Base-by-base conservation (phyloP, 176 grass and related monocot species). In the Juncus inflexus region DNA sequence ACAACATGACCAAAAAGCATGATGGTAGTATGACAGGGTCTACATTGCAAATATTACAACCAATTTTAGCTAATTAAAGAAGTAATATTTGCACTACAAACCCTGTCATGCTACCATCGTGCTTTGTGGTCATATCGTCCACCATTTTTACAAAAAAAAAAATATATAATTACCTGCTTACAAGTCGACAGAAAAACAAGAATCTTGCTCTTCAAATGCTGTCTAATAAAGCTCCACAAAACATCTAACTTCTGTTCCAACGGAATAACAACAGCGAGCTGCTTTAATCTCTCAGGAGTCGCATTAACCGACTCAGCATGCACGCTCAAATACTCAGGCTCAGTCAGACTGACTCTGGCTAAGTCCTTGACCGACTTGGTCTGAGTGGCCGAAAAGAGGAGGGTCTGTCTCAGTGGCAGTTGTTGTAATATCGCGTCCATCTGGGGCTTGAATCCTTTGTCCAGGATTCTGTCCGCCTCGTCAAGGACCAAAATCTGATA, bases 381-480 rank as follows among this genome's bases (percentile, higher is more conserved):
- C 71, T 97, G 88, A 14, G 94, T 97, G 38, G 94, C 92, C 28
- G 88, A 97, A 70, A 97, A 97, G 3, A 97, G 77, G 67, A 97
- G 76, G 2, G 87, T 97, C 81, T 91, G 94, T 69, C 90, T 81
- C 37, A 61, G 47, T 78, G 94, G 88, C 50, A 97, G 73, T 50
- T 91, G 79, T 58, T 82, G 85, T 61, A 97, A 58, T 38, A 97
- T 88, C 58, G 80, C 73, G 54, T 97, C 94, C 13, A 97, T 54
- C 61, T 91, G 80, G 0, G 5, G 47, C 66, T 62, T 78, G 75
- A 97, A 97, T 60, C 86, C 85, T 13, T 66, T 60, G 67, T 89
- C 80, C 53, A 97, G 94, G 74, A 97, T 91, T 70, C 90, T 82
- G 86, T 97, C 94, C 47, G 94, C 94, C 74, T 97, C 88, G 4